Conservation (phyloP, 257 asterid genomes). For the Solanum paucissectum region DNA sequence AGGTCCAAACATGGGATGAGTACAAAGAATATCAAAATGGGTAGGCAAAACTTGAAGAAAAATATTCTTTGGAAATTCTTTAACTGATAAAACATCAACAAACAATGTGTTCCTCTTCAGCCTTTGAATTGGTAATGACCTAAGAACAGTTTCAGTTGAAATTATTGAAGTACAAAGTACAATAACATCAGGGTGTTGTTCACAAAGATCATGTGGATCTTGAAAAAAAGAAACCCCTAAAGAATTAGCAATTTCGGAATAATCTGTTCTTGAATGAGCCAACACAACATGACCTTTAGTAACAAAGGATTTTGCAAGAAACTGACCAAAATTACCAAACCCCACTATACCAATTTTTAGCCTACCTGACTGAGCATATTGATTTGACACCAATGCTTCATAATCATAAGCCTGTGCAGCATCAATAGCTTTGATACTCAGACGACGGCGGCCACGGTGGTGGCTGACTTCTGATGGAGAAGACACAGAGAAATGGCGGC, state of each 20-base stretch:
- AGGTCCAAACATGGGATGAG: conserved; percentile 94
- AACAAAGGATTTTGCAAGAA: conserved; percentile 52
- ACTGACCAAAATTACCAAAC: conserved; percentile 77
- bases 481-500: neutral
- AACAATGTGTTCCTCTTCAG: conserved; percentile 50
- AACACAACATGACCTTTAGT: conserved; percentile 52
- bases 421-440: conserved; percentile 47
- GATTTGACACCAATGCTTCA: conserved; percentile 32
- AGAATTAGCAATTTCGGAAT: conserved; percentile 28
- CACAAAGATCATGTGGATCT: conserved; percentile 65
- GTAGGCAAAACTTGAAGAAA: conserved; percentile 44
- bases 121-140: conserved; percentile 54
- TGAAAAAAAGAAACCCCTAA: conserved; percentile 46
- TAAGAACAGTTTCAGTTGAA: conserved; percentile 48
- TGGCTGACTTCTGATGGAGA: neutral
- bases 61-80: conserved; percentile 57
- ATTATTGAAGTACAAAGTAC: conserved; percentile 56
- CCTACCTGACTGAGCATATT: conserved; percentile 31
- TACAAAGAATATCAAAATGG: conserved; percentile 69
- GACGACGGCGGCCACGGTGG: neutral
- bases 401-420: conserved; percentile 69
- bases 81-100: conserved; percentile 60
- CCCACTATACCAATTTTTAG: conserved; percentile 61
- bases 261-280: conserved; percentile 49
- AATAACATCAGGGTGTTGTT: conserved; percentile 65